phyloP scores from a whole-genome alignment of 345 rosid genomes.

The Euphorbia tirucalli region DNA sequence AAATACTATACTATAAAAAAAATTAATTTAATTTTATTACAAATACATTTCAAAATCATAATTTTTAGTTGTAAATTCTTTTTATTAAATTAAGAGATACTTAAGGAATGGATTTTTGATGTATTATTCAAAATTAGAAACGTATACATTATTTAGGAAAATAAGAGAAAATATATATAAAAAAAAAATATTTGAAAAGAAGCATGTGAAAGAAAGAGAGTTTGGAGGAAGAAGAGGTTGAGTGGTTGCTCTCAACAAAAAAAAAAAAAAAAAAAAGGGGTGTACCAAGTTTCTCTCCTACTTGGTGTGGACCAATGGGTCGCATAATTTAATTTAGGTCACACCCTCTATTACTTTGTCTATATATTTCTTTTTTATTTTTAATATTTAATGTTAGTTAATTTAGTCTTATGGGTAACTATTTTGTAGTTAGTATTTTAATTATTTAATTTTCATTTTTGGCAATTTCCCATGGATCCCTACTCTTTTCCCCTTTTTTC shows the following conservation, averaged over 20 bases:
- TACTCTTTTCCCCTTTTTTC: background rate
- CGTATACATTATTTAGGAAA: too few relatives aligned
- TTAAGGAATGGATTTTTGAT: too few relatives aligned
- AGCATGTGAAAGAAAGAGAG: background rate
- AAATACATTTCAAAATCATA: too few relatives aligned
- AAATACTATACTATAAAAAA: too few relatives aligned
- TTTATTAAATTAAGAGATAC: too few relatives aligned
- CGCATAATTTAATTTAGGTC: background rate
- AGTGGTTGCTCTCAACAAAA: slow-evolving; percentile 3
- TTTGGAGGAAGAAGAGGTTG: background rate
- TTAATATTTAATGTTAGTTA: too few relatives aligned
- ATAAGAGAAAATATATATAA: background rate
- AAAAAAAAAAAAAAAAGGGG: slow-evolving; percentile 4
- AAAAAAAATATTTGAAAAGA: background rate
- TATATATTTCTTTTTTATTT: background rate
- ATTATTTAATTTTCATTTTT: background rate
- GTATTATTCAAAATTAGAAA: too few relatives aligned
- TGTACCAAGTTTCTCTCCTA: slow-evolving; percentile 1
- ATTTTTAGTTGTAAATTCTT: too few relatives aligned
- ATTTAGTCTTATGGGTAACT: background rate
- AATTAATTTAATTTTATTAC: too few relatives aligned
- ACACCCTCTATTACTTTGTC: background rate
- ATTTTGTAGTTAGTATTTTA: background rate
- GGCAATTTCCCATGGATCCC: background rate
- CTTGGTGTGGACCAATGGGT: background rate